Base-by-base conservation (phyloP, 2,329 filamentous ascomycete genomes). In the Leptographium wingfieldii region DNA sequence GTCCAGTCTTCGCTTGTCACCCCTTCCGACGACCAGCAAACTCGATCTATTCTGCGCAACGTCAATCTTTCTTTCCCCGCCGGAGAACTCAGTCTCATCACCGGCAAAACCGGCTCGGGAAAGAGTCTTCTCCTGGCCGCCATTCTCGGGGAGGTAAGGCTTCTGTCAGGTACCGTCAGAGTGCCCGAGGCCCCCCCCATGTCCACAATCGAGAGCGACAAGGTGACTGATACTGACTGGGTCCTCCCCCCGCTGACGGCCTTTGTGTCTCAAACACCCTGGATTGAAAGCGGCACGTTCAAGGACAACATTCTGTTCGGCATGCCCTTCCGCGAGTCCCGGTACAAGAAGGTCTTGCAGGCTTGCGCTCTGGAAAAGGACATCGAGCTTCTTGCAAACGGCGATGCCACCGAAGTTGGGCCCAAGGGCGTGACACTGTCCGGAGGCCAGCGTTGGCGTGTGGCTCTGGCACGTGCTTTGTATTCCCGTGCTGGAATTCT, bases 241-340 rank as follows among this genome's bases (percentile, higher is more conserved):
- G 67, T 73, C n/a, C 60, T 74, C 29, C 70, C 73, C 0, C 65
- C 68, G 14, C 66, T 74, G 29, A 72, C 74, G 6, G 72, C 75
- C 0, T 77, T 76, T 63, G 75, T 77, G 5, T 73, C 75, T 11
- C 77, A 79, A 62, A 73, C 71, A 1, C 73, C 77, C 0, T 79
- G 76, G 76, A 68, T 79, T 16, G 74, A 78, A 61, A 76, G 74
- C 35, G 73, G 73, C 5, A 74, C 75, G 0, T 66, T 78, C 12
- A 68, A 67, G 9, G 71, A 78, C 25, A 79, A 79, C 62, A 76
- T 79, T 46, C 59, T 74, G 1, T 78, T 78, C 56, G 76, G 76
- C 16, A 68, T 73, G 27, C 68, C 70, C 1, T 73, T 73, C 51
- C 68, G 73, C 27, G 66, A 71, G 29, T 58, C 61, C 12, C 72